Conservation (phyloP, 768 basidiomycete species). For the Kwoniella sp. region DNA sequence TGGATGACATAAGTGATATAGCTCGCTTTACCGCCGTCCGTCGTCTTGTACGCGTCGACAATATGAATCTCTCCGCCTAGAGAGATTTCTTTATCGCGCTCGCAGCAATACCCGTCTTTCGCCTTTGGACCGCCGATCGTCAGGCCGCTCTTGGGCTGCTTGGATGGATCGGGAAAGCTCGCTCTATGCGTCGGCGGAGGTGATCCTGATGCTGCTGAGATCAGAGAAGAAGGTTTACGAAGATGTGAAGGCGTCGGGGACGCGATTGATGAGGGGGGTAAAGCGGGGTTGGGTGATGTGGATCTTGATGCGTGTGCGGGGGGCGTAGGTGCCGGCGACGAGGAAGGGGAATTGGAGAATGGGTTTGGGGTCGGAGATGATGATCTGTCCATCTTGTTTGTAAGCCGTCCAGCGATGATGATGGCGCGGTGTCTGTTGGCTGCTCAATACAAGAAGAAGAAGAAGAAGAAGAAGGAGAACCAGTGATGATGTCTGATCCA, state of each 20-base stretch:
- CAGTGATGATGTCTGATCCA: background rate
- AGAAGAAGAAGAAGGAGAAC: background rate
- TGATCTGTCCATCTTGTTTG: constrained; percentile 10
- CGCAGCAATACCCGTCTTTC: constrained; percentile 54
- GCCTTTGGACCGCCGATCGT: constrained; percentile 43
- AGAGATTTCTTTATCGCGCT: constrained; percentile 48
- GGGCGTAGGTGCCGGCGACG: constrained; percentile 18
- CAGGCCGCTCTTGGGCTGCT: constrained; percentile 36
- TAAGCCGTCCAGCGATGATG: background rate
- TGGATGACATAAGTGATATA: constrained; percentile 94
- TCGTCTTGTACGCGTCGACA: constrained; percentile 92
- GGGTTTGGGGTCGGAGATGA: constrained; percentile 25
- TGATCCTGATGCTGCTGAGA: constrained; percentile 48
- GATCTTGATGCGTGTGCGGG: constrained; percentile 15
- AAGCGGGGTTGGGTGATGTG: constrained; percentile 20
- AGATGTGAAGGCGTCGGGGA: constrained; percentile 22
- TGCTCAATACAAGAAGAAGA: background rate
- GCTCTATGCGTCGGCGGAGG: constrained; percentile 53
- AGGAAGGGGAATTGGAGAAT: constrained; percentile 43
- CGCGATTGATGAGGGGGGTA: constrained; percentile 8
- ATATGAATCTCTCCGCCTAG: constrained; percentile 60
- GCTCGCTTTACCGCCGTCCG: constrained; percentile 78
- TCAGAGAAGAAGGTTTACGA: constrained; percentile 33
- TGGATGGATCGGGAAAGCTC: constrained; percentile 48
- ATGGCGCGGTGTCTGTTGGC: background rate